Base-by-base conservation (phyloP, 495 filamentous ascomycete species). In the Tuber magnatum region DNA sequence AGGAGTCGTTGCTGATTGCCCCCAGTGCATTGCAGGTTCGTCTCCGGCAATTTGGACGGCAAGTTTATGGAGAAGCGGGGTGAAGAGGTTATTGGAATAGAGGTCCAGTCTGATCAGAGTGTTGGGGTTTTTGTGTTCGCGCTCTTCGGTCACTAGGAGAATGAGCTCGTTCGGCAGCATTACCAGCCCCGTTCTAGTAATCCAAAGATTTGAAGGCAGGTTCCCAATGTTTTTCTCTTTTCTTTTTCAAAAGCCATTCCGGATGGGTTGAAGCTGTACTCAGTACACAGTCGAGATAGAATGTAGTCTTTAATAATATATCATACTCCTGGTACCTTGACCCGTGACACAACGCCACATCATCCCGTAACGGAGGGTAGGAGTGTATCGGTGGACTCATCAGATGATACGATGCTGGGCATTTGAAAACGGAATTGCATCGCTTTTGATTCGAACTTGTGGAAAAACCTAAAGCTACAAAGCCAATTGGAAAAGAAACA, bases 101-200 rank as follows among this genome's bases (percentile, higher is more conserved):
- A 69, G 69, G 71, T 79, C 79, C 40, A 68, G 73, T 32, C 69
- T 76, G 40, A 71, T 48, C 10, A 81, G 68, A 51, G 32, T 61
- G 43, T 69, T 74, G 43, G 81, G 73, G 51, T 81, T 74, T 74
- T 68, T 76, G 8, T 72, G 70, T 40, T 40, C 24, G 8, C 81
- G 74, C 35, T 71, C 61, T 43, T 71, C 71, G 38, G 79, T 74
- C 56, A 74, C 41, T 68, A 77, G 76, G 65, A 81, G 70, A 39
- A 81, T 20, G 48, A 81, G 69, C 68, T 81, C 79, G 51, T 81
- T 81, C 32, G 74, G 74, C 44, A 74, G 46, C 38, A 20, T 68
- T 24, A 51, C 44, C 39, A 75, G 40, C 14, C 12, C n/a, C n/a
- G 28, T 56, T 51, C 1, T 56, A 0, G 12, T 14, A 16, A 65